Base-by-base conservation (phyloP, 106 monocot species). In the Dactylorhiza incarnata region DNA sequence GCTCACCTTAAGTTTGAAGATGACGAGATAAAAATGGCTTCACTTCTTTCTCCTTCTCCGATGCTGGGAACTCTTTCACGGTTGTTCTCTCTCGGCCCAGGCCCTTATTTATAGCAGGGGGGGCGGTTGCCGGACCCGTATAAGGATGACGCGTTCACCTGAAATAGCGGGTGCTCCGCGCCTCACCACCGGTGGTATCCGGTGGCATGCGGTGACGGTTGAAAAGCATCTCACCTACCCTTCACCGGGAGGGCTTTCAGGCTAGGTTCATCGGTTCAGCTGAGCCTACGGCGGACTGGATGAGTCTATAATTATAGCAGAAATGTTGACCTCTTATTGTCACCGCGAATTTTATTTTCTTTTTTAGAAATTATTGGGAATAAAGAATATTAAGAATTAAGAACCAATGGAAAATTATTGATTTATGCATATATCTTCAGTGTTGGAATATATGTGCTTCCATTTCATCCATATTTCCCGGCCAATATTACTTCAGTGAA, bases 141-240 rank as follows among this genome's bases (percentile, higher is more conserved):
- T 17, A 17, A 6, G 20, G 72, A 5, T 12, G 45, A 45, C 69
- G 69, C 15, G 69, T 69, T 29, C 47, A 72, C 72, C 72, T 48
- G 72, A 15, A 1, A 23, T 72, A 72, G 49, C 4, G 11, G 72
- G 49, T 49, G 49, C 20, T 3, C 16, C 5, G 17, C 46, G 16
- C 17, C 69, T 14, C 45, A 2, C 45, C 49, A 49, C 49, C 49
- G 72, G 72, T 22, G 10, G 10, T 23, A 23, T 5, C 49, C 49
- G 72, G 49, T 72, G 72, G 13, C 17, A 20, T 47, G 17, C 69
- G 69, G 45, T 16, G 72, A 11, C 9, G 19, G 72, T 72, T 72
- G 20, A 48, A 44, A 48, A 2, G 49, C 37, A 9, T 16, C 48
- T 45, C 49, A 72, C 47, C 72, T 48, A 72, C 72, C 49, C 46